Percentiles rank a stretch among this genome's conserved stretches.
Evolutionary conservation across 345 rosid genomes (phyloP).

Genomic region (Populus alba): DNA sequence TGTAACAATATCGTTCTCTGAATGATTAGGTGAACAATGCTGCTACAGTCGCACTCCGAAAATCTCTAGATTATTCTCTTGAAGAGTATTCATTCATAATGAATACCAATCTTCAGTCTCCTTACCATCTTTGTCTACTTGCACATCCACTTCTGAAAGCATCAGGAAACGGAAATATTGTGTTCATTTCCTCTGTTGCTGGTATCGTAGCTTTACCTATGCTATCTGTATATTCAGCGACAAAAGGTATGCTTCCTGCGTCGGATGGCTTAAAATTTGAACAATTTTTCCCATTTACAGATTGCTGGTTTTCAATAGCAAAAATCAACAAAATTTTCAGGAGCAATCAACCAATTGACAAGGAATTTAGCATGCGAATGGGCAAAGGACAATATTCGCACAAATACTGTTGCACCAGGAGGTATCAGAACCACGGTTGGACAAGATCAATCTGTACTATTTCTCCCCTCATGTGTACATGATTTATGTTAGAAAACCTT

Average conservation of each 20-base stretch:
- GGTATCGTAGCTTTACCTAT: slow-evolving; percentile 3
- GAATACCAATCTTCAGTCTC: slow-evolving; percentile 51
- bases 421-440: neutral
- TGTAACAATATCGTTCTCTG: too few relatives aligned
- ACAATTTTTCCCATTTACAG: too few relatives aligned
- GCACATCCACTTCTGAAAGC: slow-evolving; percentile 52
- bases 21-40: slow-evolving; percentile 41
- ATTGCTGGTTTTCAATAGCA: neutral
- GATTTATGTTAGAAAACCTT: neutral
- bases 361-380: slow-evolving; percentile 20
- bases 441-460: neutral
- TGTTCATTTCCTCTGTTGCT: slow-evolving; percentile 34
- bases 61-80: slow-evolving; percentile 4
- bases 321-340: neutral
- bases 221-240: slow-evolving; percentile 1
- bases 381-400: slow-evolving; percentile 24
- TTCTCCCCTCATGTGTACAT: neutral
- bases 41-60: slow-evolving; percentile 3
- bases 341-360: slow-evolving; percentile 18
- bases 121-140: slow-evolving; percentile 55
- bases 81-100: slow-evolving; percentile 43
- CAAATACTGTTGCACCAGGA: slow-evolving; percentile 13
- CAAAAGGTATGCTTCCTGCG: slow-evolving; percentile 3
- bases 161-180: slow-evolving; percentile 49
- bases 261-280: neutral